Base-by-base conservation (phyloP, 2,329 filamentous ascomycete species). In the Parafenestella ontariensis region DNA sequence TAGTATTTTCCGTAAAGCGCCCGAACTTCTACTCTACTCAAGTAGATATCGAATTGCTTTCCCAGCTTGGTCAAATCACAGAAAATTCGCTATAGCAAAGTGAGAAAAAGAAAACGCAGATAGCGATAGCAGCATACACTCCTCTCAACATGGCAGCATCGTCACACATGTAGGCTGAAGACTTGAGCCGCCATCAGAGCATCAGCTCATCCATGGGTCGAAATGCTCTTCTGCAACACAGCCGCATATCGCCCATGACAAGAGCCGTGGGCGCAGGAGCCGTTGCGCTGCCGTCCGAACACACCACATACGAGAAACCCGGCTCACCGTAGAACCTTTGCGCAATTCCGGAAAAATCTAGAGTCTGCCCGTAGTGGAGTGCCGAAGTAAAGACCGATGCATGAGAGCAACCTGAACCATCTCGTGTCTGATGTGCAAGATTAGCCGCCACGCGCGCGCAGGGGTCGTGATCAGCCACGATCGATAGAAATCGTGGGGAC, bases 381-480 rank as follows among this genome's bases (percentile, higher is more conserved):
- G 62, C 64, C 64, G 64, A 62, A 64, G 66, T 62, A 66, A 65
- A 26, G 24, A 28, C 43, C 48, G 56, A 59, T 58, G 64, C 66
- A 69, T 69, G 49, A 62, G 54, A 10, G 45, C 47, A 59, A 54
- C 21, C 46, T 54, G 52, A 41, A 52, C 37, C 52, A 58, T 57
- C 56, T 51, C 49, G 39, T 51, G 62, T 66, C 59, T 57, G 64
- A 65, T 59, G 52, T 52, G 42, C 29, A 44, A 13, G 6, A 59
- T 67, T 67, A 69, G 54, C 64, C 64, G 66, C 43, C 28, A 26
- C 51, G 58, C 52, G 26, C 20, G n/a, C 23, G 36, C 28, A 43
- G 41, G 43, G 42, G 20, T 20, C 21, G 3, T 2, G 10, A 46
- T 44, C 29, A 24, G 18, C 36, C 21, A 37, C n/a, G 9, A 15